Percentiles rank a stretch among this genome's conserved stretches.
These are phyloP conservation scores for Aspergillus wentii DNA, from an alignment of 495 filamentous ascomycete species.

Conservation along the genomic window DNA sequence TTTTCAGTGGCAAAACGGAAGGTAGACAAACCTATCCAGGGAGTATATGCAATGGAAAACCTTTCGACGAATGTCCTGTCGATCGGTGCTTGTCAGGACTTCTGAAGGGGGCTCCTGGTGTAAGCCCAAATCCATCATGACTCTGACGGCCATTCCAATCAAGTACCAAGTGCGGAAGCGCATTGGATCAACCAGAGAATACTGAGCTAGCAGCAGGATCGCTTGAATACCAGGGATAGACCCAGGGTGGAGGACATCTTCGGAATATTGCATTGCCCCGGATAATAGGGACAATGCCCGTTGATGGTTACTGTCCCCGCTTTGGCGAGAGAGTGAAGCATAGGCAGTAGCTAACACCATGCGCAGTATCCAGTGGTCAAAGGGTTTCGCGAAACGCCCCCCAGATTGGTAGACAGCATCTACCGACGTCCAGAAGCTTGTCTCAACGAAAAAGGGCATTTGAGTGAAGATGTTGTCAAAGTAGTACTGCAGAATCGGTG, in stretches of 20 bases:
- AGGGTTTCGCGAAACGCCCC: conserved; percentile 55
- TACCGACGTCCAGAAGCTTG: conserved; percentile 66
- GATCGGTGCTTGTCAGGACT: conserved; percentile 52
- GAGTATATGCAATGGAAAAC: conserved; percentile 85
- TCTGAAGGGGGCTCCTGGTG: conserved; percentile 82
- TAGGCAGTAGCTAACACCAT: conserved; percentile 84
- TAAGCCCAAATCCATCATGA: conserved; percentile 79
- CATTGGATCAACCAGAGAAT: conserved; percentile 78
- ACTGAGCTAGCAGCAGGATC: conserved; percentile 76
- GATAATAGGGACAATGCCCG: conserved; percentile 63
- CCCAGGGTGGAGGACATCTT: conserved; percentile 76
- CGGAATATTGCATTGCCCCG: conserved; percentile 68
- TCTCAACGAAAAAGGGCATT: conserved; percentile 75
- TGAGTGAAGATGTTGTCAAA: conserved; percentile 74
- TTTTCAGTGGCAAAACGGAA: too few relatives aligned
- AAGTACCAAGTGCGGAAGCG: conserved; percentile 91
- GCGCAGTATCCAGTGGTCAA: conserved; percentile 79
- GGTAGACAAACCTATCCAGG: conserved; percentile 64
- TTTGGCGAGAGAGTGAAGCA: conserved; percentile 63
- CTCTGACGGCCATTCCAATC: conserved; percentile 79
- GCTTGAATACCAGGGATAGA: conserved; percentile 79
- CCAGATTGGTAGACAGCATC: conserved; percentile 71
- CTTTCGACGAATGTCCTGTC: conserved; percentile 68
- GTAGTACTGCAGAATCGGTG: conserved; percentile 71
- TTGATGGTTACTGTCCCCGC: conserved; percentile 56